Evolutionary conservation across 129 eudicot species (phyloP).

Genomic region (Ambrosia artemisiifolia): DNA sequence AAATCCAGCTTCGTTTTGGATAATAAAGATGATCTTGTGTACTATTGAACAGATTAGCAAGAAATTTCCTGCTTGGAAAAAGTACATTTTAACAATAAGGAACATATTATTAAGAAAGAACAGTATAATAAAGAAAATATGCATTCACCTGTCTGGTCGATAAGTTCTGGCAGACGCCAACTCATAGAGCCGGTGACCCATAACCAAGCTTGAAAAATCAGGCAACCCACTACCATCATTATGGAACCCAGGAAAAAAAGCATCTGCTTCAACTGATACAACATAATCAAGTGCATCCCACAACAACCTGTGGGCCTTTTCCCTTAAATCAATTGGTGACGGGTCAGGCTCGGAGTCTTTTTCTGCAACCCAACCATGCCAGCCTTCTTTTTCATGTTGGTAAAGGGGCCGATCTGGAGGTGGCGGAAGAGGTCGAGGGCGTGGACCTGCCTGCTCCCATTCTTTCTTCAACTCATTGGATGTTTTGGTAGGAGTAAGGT

Average conservation of each 20-base stretch:
- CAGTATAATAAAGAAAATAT: not conserved
- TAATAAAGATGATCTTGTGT: conserved; percentile 59
- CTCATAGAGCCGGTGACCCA: conserved; percentile 88
- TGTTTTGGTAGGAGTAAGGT: conserved; percentile 43
- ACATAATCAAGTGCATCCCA: conserved; percentile 95
- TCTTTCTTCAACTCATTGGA: conserved; percentile 48
- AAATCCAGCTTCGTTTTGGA: conserved; percentile 67
- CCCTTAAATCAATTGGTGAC: conserved; percentile 55
- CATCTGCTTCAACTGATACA: conserved; percentile 92
- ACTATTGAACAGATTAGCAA: conserved; percentile 57
- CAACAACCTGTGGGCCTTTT: conserved; percentile 76
- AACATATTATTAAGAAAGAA: not conserved
- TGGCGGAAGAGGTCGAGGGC: conserved; percentile 98
- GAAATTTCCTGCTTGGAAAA: conserved; percentile 58
- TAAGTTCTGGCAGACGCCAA: conserved; percentile 78
- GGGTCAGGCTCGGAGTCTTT: conserved; percentile 80
- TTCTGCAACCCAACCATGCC: conserved; percentile 95
- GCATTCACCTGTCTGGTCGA: conserved; percentile 78
- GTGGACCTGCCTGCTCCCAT: conserved; percentile 93
- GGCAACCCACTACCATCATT: conserved; percentile 88
- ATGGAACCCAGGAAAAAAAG: conserved; percentile 83
- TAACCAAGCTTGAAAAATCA: conserved; percentile 86
- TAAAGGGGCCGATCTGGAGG: conserved; percentile 92
- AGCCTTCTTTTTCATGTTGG: conserved; percentile 93
- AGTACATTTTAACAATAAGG: not conserved